Conservation (phyloP, 306 rosid species). For the Vigna unguiculata region DNA sequence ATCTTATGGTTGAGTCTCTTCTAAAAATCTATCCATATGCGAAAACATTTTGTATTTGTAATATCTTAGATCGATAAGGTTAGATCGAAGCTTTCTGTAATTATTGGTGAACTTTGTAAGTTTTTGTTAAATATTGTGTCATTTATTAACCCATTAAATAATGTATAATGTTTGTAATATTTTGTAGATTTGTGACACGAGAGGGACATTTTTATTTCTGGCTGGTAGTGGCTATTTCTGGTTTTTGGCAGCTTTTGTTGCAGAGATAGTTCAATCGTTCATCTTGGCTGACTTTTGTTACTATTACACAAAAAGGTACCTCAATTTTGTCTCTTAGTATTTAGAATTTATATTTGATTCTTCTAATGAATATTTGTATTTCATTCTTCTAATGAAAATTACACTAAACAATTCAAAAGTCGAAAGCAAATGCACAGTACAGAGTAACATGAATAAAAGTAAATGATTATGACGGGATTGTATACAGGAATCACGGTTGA, state of each 20-base stretch:
- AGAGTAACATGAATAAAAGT: background rate
- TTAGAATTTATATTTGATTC: background rate
- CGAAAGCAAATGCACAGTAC: too few species aligned
- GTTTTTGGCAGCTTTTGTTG: constrained; percentile 58
- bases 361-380: background rate
- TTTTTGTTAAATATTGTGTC: background rate
- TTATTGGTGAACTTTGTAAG: background rate
- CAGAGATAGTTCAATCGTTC: constrained; percentile 74
- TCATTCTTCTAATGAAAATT: background rate
- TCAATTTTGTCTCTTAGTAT: background rate
- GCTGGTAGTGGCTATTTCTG: constrained; percentile 64
- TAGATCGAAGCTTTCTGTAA: too few species aligned
- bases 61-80: too few species aligned
- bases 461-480: background rate
- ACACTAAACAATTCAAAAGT: background rate
- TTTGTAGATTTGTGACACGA: constrained; percentile 63
- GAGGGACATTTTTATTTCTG: constrained; percentile 54
- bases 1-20: too few species aligned
- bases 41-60: too few species aligned
- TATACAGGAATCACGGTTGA: too few species aligned
- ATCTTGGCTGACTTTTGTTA: constrained; percentile 87
- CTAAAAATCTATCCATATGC: too few species aligned
- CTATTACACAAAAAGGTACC: constrained; percentile 75
- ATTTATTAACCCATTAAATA: too few species aligned
- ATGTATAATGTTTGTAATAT: background rate